Conservation (phyloP, 768 basidiomycete genomes). For the Collybia mongolica region DNA sequence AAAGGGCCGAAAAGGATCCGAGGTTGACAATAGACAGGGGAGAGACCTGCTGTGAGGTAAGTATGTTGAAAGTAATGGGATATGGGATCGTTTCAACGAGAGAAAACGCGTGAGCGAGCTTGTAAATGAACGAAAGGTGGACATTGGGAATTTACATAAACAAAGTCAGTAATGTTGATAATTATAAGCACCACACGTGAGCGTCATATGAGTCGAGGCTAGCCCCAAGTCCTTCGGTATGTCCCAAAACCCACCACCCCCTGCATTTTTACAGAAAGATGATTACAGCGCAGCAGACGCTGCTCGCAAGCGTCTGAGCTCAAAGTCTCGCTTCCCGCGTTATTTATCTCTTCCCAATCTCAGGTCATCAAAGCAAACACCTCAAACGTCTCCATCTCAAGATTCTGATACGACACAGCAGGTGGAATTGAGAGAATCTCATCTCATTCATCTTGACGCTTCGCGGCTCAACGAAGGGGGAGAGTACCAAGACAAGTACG, state of each 20-base stretch:
- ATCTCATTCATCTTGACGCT: conserved; percentile 13
- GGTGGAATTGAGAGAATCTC: background rate
- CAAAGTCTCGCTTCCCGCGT: conserved; percentile 30
- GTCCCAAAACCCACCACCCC: conserved; percentile 31
- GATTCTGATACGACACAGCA: background rate
- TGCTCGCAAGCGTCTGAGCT: conserved; percentile 45
- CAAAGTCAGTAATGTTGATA: too few relatives aligned
- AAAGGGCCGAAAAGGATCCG: background rate
- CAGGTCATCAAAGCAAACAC: conserved; percentile 7
- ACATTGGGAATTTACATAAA: too few relatives aligned
- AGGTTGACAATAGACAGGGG: background rate
- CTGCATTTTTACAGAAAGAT: conserved; percentile 35
- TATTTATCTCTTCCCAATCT: conserved; percentile 32
- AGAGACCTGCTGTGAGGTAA: background rate
- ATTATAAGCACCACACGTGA: too few relatives aligned
- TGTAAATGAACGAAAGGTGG: background rate
- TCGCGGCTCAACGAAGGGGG: conserved; percentile 15
- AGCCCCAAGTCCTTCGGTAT: background rate
- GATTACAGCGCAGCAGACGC: conserved; percentile 40
- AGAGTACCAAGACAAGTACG: conserved; percentile 52
- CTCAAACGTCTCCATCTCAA: background rate
- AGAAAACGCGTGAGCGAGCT: background rate
- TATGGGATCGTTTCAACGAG: background rate
- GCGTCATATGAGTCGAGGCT: too few relatives aligned
- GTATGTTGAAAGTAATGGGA: background rate